Conservation (phyloP, 2,329 filamentous ascomycete species). For the Gaeumannomyces sp. region DNA sequence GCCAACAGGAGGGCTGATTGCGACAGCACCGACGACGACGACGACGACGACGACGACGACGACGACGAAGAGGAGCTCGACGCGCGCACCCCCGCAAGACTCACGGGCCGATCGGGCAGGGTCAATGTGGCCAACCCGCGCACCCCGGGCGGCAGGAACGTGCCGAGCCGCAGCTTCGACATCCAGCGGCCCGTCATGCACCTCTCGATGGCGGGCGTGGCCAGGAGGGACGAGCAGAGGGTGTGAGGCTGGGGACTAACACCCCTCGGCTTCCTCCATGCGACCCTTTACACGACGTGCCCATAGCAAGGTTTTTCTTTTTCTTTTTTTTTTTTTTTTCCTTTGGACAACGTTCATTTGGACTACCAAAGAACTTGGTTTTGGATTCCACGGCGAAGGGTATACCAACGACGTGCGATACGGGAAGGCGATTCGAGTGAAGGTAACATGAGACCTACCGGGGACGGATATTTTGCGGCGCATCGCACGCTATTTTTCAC, state of each 20-base stretch:
- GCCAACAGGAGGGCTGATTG: not conserved
- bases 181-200: conserved; percentile 38
- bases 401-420: no score
- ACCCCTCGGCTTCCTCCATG: no score
- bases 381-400: no score
- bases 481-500: no score
- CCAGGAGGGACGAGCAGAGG: conserved; percentile 16
- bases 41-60: conserved; percentile 39
- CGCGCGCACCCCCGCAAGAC: conserved; percentile 29
- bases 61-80: conserved; percentile 30
- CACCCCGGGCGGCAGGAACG: conserved; percentile 45
- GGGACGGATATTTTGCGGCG: no score
- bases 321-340: no score
- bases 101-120: conserved; percentile 44
- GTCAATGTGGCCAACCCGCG: conserved; percentile 53
- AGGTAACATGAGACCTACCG: no score
- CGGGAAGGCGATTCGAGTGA: no score
- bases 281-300: no score
- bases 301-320: no score
- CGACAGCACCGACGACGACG: conserved; percentile 30
- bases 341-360: no score
- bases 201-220: conserved; percentile 26
- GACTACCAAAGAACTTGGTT: no score
- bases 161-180: conserved; percentile 52
- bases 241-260: not conserved